These are phyloP conservation scores for Paraphoma sp. DNA, from an alignment of 2,329 filamentous ascomycete species.

Conservation along the genomic window DNA sequence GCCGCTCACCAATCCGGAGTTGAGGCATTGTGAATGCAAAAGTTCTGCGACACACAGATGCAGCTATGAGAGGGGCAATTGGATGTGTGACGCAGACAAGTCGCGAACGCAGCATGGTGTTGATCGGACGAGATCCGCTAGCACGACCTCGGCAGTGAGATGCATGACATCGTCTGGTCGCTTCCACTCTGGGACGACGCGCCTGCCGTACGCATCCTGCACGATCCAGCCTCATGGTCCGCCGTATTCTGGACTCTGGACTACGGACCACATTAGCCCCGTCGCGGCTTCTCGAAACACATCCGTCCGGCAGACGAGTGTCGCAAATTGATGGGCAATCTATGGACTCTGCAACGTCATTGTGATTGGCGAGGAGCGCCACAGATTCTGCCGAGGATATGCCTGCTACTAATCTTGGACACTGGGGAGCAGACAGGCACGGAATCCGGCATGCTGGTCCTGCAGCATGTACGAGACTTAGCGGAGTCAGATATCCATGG, in stretches of 20 bases:
- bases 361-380: slow-evolving; percentile 12
- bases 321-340: slow-evolving; percentile 21
- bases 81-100: slow-evolving; percentile 17
- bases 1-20: slow-evolving; percentile 38
- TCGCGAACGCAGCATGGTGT: slow-evolving; percentile 15
- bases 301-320: slow-evolving; percentile 18
- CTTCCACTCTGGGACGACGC: slow-evolving; percentile 9
- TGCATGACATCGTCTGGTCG: slow-evolving; percentile 11
- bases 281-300: slow-evolving; percentile 13
- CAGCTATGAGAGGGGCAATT: background rate
- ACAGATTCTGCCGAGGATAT: background rate
- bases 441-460: slow-evolving; percentile 10
- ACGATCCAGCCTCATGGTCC: background rate
- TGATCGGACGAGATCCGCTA: slow-evolving; percentile 8
- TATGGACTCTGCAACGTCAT: slow-evolving; percentile 15
- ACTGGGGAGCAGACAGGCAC: slow-evolving; percentile 5
- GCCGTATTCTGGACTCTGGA: background rate
- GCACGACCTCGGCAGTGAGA: slow-evolving; percentile 22
- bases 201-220: slow-evolving; percentile 12
- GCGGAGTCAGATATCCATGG: background rate
- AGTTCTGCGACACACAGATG: slow-evolving; percentile 3
- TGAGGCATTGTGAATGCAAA: slow-evolving; percentile 35
- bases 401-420: slow-evolving; percentile 8
- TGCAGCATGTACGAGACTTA: slow-evolving; percentile 14
- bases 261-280: background rate